Conservation (phyloP, 2,329 filamentous ascomycete species). For the Colletotrichum camelliae region DNA sequence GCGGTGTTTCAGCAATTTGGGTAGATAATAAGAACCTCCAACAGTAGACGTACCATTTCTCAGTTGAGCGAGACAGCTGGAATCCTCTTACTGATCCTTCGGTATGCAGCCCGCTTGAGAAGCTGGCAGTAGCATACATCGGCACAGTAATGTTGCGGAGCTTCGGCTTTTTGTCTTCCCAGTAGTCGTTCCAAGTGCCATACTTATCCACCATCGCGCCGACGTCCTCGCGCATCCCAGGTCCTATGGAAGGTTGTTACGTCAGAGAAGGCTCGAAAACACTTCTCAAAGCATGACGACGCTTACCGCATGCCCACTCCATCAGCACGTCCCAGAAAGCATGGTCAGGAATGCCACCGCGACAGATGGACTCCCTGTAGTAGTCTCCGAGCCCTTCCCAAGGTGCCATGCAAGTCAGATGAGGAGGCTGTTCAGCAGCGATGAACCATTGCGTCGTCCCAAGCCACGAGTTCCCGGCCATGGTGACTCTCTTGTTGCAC, state of each 20-base stretch:
- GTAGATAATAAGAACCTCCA: not conserved
- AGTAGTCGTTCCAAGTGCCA: slow-evolving; percentile 18
- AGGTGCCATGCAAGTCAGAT: slow-evolving; percentile 31
- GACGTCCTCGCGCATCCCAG: slow-evolving; percentile 24
- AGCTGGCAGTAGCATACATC: slow-evolving; percentile 25
- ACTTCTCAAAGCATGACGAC: not conserved
- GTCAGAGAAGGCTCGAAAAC: not conserved
- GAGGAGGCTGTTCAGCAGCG: slow-evolving; percentile 18
- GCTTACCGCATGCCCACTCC: not conserved
- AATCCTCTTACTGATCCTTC: not conserved
- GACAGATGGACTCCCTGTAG: slow-evolving; percentile 25
- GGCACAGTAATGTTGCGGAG: slow-evolving; percentile 24
- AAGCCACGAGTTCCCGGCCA: slow-evolving; percentile 30
- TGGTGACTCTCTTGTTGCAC: slow-evolving; percentile 27
- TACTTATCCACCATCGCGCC: slow-evolving; percentile 23
- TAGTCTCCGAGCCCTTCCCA: slow-evolving; percentile 42
- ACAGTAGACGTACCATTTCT: not conserved
- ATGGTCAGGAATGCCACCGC: slow-evolving; percentile 26
- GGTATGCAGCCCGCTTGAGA: not conserved
- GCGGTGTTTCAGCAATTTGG: not conserved
- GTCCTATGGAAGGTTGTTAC: not conserved
- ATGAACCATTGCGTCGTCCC: slow-evolving; percentile 28
- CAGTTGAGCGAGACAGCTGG: not conserved
- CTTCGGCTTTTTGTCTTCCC: slow-evolving; percentile 26
- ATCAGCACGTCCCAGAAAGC: slow-evolving; percentile 22